A percentile compares a stretch with the other conserved stretches of the same genome.
phyloP scores from a whole-genome alignment of 208 protist species.

The Leishmania tropica region DNA sequence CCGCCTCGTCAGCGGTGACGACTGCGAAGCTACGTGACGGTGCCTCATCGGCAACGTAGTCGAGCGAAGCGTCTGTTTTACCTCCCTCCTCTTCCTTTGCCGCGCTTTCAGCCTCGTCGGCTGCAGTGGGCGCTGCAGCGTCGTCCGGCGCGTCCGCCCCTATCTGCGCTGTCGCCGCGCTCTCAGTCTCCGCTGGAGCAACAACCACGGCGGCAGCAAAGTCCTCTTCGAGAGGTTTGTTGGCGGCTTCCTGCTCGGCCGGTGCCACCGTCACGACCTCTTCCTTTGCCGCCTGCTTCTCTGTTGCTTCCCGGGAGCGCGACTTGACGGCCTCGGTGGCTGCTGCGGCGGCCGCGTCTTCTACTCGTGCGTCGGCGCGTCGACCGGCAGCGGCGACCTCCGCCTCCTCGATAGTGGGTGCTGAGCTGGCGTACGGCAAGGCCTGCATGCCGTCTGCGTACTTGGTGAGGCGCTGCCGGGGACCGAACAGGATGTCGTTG shows the following conservation, averaged over 20 bases:
- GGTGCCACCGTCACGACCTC: background rate
- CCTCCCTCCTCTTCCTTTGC: background rate
- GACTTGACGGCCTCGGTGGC: background rate
- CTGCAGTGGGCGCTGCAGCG: background rate
- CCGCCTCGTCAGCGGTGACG: background rate
- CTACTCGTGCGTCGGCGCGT: background rate
- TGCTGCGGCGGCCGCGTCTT: background rate
- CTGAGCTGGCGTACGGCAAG: background rate
- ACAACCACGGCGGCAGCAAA: background rate
- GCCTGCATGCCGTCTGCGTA: constrained; percentile 31
- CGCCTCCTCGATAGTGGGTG: background rate
- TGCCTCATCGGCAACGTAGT: background rate
- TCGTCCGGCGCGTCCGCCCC: background rate
- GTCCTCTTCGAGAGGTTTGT: background rate
- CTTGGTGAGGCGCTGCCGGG: constrained; percentile 27
- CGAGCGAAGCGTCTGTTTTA: background rate
- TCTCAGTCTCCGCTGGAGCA: background rate
- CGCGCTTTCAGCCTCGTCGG: background rate
- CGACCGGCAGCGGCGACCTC: background rate
- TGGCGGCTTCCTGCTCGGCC: background rate
- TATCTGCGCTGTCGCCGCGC: background rate
- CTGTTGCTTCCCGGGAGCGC: background rate
- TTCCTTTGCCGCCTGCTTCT: background rate
- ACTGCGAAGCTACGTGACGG: background rate
- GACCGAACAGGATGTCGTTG: constrained; percentile 32